Evolutionary conservation across 139 green algal genomes (phyloP).

Genomic region (Chlorella vulgaris): DNA sequence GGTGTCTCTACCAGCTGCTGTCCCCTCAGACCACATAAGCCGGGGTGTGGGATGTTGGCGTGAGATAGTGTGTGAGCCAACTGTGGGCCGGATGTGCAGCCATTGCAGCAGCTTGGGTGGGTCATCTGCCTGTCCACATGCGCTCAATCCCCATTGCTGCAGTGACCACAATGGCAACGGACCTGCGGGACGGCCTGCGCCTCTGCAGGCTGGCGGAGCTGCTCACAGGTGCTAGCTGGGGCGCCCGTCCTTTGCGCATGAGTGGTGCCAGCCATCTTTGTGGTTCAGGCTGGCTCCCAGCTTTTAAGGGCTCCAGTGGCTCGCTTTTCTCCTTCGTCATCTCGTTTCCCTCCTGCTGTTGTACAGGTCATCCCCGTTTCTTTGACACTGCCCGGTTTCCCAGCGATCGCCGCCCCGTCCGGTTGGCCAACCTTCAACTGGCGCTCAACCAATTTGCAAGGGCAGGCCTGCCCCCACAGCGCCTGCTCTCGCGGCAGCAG

Average conservation of each 20-base stretch:
- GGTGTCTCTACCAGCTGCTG: too few relatives aligned
- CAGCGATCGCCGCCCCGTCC: constrained; percentile 46
- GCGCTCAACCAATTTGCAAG: constrained; percentile 43
- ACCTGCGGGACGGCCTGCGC: constrained; percentile 77
- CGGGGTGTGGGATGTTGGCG: too few relatives aligned
- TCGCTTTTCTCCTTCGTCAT: neutral
- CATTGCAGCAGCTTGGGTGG: too few relatives aligned
- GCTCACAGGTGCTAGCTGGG: constrained; percentile 52
- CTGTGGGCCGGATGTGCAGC: too few relatives aligned
- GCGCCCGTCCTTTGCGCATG: too few relatives aligned
- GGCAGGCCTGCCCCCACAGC: constrained; percentile 11
- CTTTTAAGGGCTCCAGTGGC: too few relatives aligned
- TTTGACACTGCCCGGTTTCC: constrained; percentile 48
- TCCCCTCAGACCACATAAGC: too few relatives aligned
- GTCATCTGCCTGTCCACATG: neutral
- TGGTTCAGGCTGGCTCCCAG: too few relatives aligned
- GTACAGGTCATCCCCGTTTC: constrained; percentile 27
- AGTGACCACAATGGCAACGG: constrained; percentile 58
- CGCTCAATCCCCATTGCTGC: neutral
- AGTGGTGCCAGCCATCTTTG: neutral
- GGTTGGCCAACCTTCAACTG: constrained; percentile 63
- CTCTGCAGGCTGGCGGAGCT: constrained; percentile 72
- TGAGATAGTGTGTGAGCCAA: too few relatives aligned
- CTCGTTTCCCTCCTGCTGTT: neutral
- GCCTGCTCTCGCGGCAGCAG: neutral